A percentile compares a stretch with the other conserved stretches of the same genome.
These are phyloP conservation scores for Coniochaeta pulveracea DNA, from an alignment of 2,329 filamentous ascomycete species.

Conservation along the genomic window DNA sequence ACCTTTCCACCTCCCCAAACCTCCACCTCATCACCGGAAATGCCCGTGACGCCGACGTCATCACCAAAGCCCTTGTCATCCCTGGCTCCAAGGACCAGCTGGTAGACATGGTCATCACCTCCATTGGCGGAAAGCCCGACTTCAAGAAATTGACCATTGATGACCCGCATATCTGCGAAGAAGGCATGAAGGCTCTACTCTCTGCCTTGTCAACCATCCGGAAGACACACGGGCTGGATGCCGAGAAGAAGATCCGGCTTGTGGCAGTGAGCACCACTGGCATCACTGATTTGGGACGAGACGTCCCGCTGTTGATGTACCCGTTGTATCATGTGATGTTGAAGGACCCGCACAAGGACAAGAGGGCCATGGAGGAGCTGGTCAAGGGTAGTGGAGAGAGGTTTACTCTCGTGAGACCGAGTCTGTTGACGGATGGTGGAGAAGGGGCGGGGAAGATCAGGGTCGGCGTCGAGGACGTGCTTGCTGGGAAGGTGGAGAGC, in stretches of 20 bases:
- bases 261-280: slow-evolving; percentile 30
- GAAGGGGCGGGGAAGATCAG: slow-evolving; percentile 18
- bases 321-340: slow-evolving; percentile 29
- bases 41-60: slow-evolving; percentile 26
- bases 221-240: slow-evolving; percentile 12
- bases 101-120: slow-evolving; percentile 34
- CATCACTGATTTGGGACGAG: slow-evolving; percentile 22
- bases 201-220: slow-evolving; percentile 22
- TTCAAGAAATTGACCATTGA: slow-evolving; percentile 23
- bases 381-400: slow-evolving; percentile 15
- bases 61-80: slow-evolving; percentile 24
- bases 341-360: slow-evolving; percentile 27
- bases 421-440: slow-evolving; percentile 16
- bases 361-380: slow-evolving; percentile 29
- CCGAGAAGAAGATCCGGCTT: slow-evolving; percentile 13
- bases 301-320: slow-evolving; percentile 26
- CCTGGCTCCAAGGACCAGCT: slow-evolving; percentile 16
- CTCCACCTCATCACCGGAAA: slow-evolving; percentile 35
- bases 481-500: slow-evolving; percentile 17
- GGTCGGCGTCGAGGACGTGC: slow-evolving; percentile 27
- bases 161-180: slow-evolving; percentile 36
- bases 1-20: slow-evolving; percentile 16
- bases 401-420: slow-evolving; percentile 21
- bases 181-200: slow-evolving; percentile 30
- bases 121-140: slow-evolving; percentile 29